Percentiles rank a stretch among this genome's conserved stretches.
phyloP scores from a whole-genome alignment of 148 eudicot genomes.

The Vaccinium myrtillus region DNA sequence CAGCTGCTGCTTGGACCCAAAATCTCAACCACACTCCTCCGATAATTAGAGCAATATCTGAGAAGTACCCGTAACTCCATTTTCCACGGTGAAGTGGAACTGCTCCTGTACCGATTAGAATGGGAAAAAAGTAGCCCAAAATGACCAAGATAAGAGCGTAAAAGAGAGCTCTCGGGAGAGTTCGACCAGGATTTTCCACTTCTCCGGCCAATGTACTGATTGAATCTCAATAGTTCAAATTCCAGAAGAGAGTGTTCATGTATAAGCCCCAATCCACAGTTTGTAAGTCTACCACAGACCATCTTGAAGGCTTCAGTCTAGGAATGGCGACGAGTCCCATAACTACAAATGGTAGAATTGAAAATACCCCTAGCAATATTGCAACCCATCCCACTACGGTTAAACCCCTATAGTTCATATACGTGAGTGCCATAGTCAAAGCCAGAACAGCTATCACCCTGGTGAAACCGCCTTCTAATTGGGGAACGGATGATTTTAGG shows the following conservation, averaged over 20 bases:
- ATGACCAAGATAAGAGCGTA: constrained; percentile 33
- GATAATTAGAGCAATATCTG: constrained; percentile 31
- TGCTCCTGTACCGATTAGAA: constrained; percentile 35
- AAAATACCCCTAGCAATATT: constrained; percentile 29
- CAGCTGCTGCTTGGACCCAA: constrained; percentile 40
- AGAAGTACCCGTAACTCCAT: constrained; percentile 40
- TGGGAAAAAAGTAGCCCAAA: constrained; percentile 33
- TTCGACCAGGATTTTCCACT: constrained; percentile 35
- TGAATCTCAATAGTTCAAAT: constrained; percentile 42
- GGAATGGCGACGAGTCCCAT: constrained; percentile 19
- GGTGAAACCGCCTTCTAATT: constrained; percentile 25
- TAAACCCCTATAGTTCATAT: constrained; percentile 45
- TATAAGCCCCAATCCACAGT: constrained; percentile 38
- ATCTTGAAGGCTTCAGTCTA: constrained; percentile 22
- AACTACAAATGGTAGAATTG: constrained; percentile 28
- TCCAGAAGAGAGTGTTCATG: constrained; percentile 37
- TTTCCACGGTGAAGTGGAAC: constrained; percentile 29
- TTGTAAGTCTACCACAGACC: constrained; percentile 13
- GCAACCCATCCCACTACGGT: constrained; percentile 42
- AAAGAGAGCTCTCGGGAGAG: constrained; percentile 36
- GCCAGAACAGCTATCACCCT: constrained; percentile 26
- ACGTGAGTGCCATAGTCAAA: constrained; percentile 32
- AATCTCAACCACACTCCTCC: constrained; percentile 37
- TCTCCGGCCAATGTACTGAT: constrained; percentile 40
- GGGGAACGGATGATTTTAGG: constrained; percentile 39